Evolutionary conservation across 148 eudicot species (phyloP).

Genomic region (Rhododendron simsii): DNA sequence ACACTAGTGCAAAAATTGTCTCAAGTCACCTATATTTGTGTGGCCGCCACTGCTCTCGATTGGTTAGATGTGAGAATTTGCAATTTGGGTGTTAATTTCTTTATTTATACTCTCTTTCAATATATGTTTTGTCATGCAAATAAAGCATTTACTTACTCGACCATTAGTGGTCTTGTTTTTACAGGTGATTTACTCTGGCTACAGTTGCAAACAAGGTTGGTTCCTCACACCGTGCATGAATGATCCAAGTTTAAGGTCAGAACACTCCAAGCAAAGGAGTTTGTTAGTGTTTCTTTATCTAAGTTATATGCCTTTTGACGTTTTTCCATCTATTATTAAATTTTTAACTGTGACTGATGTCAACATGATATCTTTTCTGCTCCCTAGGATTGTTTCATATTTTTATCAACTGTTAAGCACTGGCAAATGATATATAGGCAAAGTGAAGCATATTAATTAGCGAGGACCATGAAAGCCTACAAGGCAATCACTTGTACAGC

Average conservation of each 20-base stretch:
- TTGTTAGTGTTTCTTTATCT: background rate
- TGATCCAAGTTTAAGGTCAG: conserved; percentile 80
- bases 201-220: conserved; percentile 92
- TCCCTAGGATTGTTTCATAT: background rate
- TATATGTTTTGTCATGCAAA: background rate
- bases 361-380: background rate
- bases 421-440: background rate
- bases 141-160: background rate
- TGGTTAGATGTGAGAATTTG: background rate
- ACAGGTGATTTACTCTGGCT: conserved; percentile 86
- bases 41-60: background rate
- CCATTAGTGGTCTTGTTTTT: conserved; percentile 6
- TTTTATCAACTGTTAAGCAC: background rate
- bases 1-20: background rate
- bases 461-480: background rate
- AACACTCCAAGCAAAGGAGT: background rate
- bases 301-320: background rate
- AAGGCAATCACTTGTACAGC: background rate
- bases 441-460: background rate
- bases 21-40: background rate
- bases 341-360: background rate
- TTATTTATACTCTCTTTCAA: background rate
- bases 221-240: conserved; percentile 79
- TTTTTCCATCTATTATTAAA: background rate
- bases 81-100: background rate